Base-by-base conservation (phyloP, 768 basidiomycete genomes). In the Suillus plorans region DNA sequence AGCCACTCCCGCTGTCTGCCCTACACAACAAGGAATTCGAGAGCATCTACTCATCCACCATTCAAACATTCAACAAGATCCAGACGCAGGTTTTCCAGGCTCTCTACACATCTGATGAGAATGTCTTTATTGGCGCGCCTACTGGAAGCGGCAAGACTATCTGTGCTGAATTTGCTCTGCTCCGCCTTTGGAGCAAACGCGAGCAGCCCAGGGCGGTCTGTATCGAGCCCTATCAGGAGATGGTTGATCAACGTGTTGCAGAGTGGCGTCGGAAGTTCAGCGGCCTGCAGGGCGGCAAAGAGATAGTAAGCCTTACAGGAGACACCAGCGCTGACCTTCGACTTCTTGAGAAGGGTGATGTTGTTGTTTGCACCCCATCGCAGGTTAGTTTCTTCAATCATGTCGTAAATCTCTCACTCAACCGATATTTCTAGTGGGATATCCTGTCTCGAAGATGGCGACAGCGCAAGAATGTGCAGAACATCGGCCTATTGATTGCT, bases 71-170 rank as follows among this genome's bases (percentile, higher is more conserved):
- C 84, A 99, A 99, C 85, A 99, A 98, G 78, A 98, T 99, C 66
- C 97, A 99, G 74, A 99, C 95, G 0, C 97, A 99, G 77, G 96
- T 97, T 53, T 99, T 99, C 89, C 95, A 98, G 70, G 96, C 97
- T 0, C 82, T 99, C 0, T 99, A 98, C 75, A 95, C 93, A 0
- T 89, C 94, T 0, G 96, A 98, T 71, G 97, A 99, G 72, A 99
- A 97, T 70, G 90, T 97, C 49, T 96, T 99, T 73, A 89, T 99
- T 63, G 96, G 95, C 22, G 97, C 97, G 0, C 97, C 97, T 0
- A 95, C 97, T 0, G 97, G 97, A 28, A 94, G 92, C 60, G 97
- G 97, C 14, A 99, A 99, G 83, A 99, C 97, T 0, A 91, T 99
- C 49, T 97, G 95, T 69, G 97, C 96, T 0, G 97, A 99, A 75